A percentile compares a stretch with the other conserved stretches of the same genome.
Evolutionary conservation across 441 rosid genomes (phyloP).

Genomic region (Croton setiger): DNA sequence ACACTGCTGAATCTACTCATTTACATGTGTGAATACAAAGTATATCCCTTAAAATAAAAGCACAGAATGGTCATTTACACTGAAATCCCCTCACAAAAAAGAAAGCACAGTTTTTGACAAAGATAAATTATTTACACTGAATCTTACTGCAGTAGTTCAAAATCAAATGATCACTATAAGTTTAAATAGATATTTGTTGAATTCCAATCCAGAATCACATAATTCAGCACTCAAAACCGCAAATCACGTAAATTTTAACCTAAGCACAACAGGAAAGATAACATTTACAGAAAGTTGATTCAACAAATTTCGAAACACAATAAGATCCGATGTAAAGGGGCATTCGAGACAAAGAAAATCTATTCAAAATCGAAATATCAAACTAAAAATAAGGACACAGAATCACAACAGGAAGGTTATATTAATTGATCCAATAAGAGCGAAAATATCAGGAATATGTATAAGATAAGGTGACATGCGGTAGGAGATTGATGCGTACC

Average conservation of each 20-base stretch:
- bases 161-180: too few species aligned
- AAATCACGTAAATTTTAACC: not conserved
- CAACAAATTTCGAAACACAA: not conserved
- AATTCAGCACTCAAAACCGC: not conserved
- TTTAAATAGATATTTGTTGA: not conserved
- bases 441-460: not conserved
- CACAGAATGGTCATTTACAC: too few species aligned
- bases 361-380: not conserved
- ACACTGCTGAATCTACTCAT: too few species aligned
- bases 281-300: not conserved
- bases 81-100: too few species aligned
- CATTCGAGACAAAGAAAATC: not conserved
- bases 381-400: not conserved
- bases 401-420: not conserved
- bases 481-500: slow-evolving; percentile 36
- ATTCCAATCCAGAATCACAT: too few species aligned
- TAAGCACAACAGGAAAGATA: not conserved
- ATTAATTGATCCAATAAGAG: slow-evolving; percentile 3
- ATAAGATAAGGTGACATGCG: not conserved
- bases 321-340: slow-evolving; percentile 12
- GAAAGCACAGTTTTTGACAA: not conserved
- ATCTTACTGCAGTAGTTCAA: too few species aligned
- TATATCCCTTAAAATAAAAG: too few species aligned
- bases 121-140: too few species aligned
- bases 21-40: too few species aligned